Conservation (phyloP, 306 rosid genomes). For the Pyrus bretschneideri region DNA sequence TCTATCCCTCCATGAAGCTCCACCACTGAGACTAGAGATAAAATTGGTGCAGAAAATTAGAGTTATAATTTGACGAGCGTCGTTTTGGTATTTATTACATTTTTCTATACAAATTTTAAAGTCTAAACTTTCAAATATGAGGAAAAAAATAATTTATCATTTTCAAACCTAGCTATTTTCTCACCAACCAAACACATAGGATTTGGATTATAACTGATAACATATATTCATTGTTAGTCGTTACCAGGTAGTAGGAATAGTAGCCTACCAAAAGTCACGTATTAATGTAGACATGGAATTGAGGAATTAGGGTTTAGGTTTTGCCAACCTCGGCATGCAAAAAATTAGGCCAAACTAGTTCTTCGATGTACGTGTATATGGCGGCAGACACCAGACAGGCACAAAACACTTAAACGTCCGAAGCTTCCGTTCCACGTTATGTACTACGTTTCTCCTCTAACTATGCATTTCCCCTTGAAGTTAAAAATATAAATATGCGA, state of each 20-base stretch:
- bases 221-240: no score
- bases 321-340: constrained; percentile 3
- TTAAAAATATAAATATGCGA: not conserved
- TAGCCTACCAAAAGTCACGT: not conserved
- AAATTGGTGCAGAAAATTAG: no score
- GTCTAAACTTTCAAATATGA: no score
- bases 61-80: no score
- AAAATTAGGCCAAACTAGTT: not conserved
- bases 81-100: no score
- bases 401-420: constrained; percentile 9
- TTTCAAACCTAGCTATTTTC: no score
- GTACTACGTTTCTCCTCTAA: not conserved
- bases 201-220: no score
- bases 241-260: not conserved
- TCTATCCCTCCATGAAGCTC: no score
- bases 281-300: not conserved
- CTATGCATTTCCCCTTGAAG: not conserved
- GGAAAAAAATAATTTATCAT: no score
- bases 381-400: constrained; percentile 20
- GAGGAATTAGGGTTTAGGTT: not conserved
- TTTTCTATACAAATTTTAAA: no score
- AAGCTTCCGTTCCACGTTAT: constrained; percentile 11
- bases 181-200: no score
- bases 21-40: no score
- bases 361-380: not conserved